Evolutionary conservation across 2,329 filamentous ascomycete genomes (phyloP), one percentile per base, ranked within the genome.

Genomic region (Fusarium fracticaudum): DNA sequence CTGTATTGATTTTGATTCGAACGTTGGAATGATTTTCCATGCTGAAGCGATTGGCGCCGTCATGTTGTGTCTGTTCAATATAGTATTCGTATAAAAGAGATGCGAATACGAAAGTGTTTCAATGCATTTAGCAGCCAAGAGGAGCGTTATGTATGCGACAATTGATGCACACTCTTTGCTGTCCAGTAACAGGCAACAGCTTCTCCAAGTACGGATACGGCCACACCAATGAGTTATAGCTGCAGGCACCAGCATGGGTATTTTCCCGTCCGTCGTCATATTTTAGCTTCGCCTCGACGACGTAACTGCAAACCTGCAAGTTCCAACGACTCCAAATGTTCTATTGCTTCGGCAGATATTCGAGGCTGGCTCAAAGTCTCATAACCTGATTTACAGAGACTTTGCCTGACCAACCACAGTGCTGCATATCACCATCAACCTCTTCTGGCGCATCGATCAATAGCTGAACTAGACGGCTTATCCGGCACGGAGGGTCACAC

Each of bases 21-120:
- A 74, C 2, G 63, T 64, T 58, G 71, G 71, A 38, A 74, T 74
- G 33, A 72, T 29, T 35, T 72, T 74, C 71, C 67, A 72, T 13
- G 64, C 63, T 24, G 71, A 74, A 37, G 47, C 12, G 20, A 74
- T 45, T n/a, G 67, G 71, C 10, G 71, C 31, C 8, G 60, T 20
- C 59, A 69, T 72, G 64, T n/a, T 40, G 35, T 47, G 44, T 43
- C 22, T 43, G 20, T 20, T 40, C n/a, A 31, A 44, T 60, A 35
- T 41, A 37, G 69, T 72, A 71, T 64, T 64, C 64, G 69, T 64
- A 72, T 71, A 69, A 50, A 45, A 51, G 12, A 50, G 50, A 71
- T 67, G 55, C 69, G 69, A 72, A 72, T 72, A 72, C 69, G 69
- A 72, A 63, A 50, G 58, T 26, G 41, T 45, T 38, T 61, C 59